Evolutionary conservation across 2,329 filamentous ascomycete species (phyloP), one percentile per base, ranked within the genome.

Genomic region (Paraphoma chrysanthemicola): DNA sequence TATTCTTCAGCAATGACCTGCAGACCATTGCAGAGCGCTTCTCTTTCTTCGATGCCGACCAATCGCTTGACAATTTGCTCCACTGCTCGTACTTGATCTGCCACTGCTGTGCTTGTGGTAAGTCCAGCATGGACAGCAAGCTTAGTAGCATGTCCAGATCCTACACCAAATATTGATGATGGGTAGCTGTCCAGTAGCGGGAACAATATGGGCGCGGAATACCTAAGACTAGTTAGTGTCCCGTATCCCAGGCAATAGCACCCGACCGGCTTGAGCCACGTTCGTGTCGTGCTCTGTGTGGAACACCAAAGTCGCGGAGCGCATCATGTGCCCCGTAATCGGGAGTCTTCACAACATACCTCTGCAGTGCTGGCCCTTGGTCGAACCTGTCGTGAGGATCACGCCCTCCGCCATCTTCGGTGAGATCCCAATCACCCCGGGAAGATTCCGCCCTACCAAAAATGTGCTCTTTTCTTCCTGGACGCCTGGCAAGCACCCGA

Each of bases 131-230:
- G 61, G 60, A 83, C 65, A 62, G 82, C 81, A 56, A 89, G 55
- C 62, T 69, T 73, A 60, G 55, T 72, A 69, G 56, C 71, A 68
- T 55, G 82, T 6, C 63, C 67, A 23, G 63, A 63, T 2, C 73
- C 73, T 49, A 82, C 77, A 16, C 82, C 73, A 74, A 93, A 92
- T 51, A 97, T 89, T 30, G 81, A 79, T 0, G 54, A 30, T 44
- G 95, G 95, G 71, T 91, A 97, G 73, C 92, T 96, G 71, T 95
- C 88, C 33, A 96, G 83, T 29, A 93, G 71, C 1, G 94, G 93
- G 69, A 93, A 95, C 1, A 84, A 79, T 7, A 94, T 81, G 2
- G 77, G 59, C 42, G 77, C 78, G 44, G 82, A 78, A 67, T 85
- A 87, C 57, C 82, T 85, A 53, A 29, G 36, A 36, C 11, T 46